Base-by-base conservation (phyloP, 345 rosid genomes). In the Dipteronia dyeriana region DNA sequence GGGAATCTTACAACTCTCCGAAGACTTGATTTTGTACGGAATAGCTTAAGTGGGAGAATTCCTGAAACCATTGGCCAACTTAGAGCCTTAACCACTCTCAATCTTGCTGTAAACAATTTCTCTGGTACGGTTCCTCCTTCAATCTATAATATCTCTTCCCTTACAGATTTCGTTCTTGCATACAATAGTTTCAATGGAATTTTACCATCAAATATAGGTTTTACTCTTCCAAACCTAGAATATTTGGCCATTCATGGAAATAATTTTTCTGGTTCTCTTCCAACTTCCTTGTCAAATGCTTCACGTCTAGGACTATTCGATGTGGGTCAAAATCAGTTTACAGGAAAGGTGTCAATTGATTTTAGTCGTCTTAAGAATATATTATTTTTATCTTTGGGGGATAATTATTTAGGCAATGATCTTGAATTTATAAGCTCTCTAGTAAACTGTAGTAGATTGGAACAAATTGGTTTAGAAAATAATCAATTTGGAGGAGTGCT, bases 231-330 rank as follows among this genome's bases (percentile, higher is more conserved):
- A 23, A 78, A 73, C 59, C 41, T 85, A 0, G 1, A 22, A n/a
- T 0, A 0, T 11, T 0, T 69, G 49, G 0, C 0, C 5, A 3
- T 76, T n/a, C 2, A 0, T 25, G 1, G 0, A 1, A 81, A 81
- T 26, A 3, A 47, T 7, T 54, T 81, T 7, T 29, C 8, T 19
- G 86, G 86, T 4, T 14, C 38, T 13, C 47, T 79, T 23, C 77
- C 83, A 9, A 4, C 1, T 2, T 80, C 84, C 4, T 1, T 83
- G 14, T 69, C 82, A 41, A 81, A 79, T 38, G 74, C 74, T 7
- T 65, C 83, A 1, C 59, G 78, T 11, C 76, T 86, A 7, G 0
- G 0, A 17, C 0, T 0, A 3, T 47, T 78, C n/a, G 1, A 3
- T 9, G 1, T 71, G 2, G 0, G 16, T 0, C 0, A 0, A 0